Conservation (phyloP, 352 stramenopile species). For the Phytophthora macrochlamydospora region DNA sequence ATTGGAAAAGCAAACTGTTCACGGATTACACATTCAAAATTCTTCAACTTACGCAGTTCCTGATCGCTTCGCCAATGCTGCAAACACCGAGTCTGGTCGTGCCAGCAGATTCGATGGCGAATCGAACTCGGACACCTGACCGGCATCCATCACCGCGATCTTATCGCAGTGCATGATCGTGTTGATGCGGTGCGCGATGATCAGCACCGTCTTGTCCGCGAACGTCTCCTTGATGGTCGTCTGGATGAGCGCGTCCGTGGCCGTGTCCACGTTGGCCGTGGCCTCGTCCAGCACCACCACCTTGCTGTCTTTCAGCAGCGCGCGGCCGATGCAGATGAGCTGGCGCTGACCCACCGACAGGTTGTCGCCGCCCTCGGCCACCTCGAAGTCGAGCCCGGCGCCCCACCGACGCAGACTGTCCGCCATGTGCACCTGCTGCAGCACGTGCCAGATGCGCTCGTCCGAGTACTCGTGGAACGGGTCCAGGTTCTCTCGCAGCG, state of each 20-base stretch:
- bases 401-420: too few species aligned
- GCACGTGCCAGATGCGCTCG: slow-evolving; percentile 54
- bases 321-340: too few species aligned
- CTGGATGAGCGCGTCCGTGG: too few species aligned
- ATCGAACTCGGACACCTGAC: slow-evolving; percentile 83
- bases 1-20: background rate
- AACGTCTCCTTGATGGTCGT: too few species aligned
- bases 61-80: slow-evolving; percentile 26
- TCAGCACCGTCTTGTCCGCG: slow-evolving; percentile 44
- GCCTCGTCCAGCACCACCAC: too few species aligned
- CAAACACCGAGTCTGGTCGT: slow-evolving; percentile 33
- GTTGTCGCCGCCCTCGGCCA: too few species aligned
- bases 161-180: slow-evolving; percentile 11
- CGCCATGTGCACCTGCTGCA: slow-evolving; percentile 22
- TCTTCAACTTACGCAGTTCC: background rate
- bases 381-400: too few species aligned
- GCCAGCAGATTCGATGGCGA: slow-evolving; percentile 67
- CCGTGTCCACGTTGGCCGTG: too few species aligned
- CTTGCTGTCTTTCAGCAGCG: too few species aligned
- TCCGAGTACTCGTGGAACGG: slow-evolving; percentile 80
- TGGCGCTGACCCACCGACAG: too few species aligned
- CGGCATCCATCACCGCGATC: slow-evolving; percentile 69
- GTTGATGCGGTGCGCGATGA: slow-evolving; percentile 11
- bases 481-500: slow-evolving; percentile 89
- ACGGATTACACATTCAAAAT: background rate